Percentiles rank a stretch among this genome's conserved stretches.
Conservation (phyloP, 2,329 filamentous ascomycete species). For the Fusarium incarnatum region DNA sequence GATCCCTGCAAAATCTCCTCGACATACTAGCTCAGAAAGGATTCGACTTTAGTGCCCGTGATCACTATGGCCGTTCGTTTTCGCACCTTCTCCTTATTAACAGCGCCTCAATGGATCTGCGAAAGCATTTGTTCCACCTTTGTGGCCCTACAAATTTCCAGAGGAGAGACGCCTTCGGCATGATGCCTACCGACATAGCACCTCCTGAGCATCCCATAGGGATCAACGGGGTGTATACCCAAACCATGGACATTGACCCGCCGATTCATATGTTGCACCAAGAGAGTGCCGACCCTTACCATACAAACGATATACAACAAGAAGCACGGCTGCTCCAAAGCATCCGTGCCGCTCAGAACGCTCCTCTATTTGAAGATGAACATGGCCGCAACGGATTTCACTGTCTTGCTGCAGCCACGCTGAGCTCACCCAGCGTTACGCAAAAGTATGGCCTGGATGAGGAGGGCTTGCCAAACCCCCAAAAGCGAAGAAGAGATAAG, state of each 20-base stretch:
- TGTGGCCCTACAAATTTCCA: constrained; percentile 50
- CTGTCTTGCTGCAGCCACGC: constrained; percentile 66
- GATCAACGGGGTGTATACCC: constrained; percentile 8
- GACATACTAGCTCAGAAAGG: constrained; percentile 26
- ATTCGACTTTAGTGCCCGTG: constrained; percentile 53
- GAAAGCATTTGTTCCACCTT: constrained; percentile 42
- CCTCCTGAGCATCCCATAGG: constrained; percentile 10
- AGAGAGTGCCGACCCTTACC: constrained; percentile 5
- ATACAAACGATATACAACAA: constrained; percentile 12
- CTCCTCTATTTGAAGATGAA: constrained; percentile 45
- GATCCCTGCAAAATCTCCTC: constrained; percentile 47
- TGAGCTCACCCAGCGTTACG: constrained; percentile 55
- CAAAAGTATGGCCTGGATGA: constrained; percentile 48
- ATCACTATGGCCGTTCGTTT: constrained; percentile 65
- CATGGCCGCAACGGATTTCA: constrained; percentile 68
- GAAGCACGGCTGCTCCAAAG: constrained; percentile 43
- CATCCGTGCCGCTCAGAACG: constrained; percentile 25
- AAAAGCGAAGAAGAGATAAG: constrained; percentile 19
- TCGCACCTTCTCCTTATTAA: constrained; percentile 59
- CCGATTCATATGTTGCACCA: constrained; percentile 13
- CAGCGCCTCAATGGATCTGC: constrained; percentile 49
- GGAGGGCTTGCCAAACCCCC: constrained; percentile 15
- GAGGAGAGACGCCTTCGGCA: constrained; percentile 63
- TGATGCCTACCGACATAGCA: constrained; percentile 37
- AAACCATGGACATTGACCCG: constrained; percentile 44